These are phyloP conservation scores for Iris macrosiphon DNA, from an alignment of 106 monocot species.

Conservation along the genomic window DNA sequence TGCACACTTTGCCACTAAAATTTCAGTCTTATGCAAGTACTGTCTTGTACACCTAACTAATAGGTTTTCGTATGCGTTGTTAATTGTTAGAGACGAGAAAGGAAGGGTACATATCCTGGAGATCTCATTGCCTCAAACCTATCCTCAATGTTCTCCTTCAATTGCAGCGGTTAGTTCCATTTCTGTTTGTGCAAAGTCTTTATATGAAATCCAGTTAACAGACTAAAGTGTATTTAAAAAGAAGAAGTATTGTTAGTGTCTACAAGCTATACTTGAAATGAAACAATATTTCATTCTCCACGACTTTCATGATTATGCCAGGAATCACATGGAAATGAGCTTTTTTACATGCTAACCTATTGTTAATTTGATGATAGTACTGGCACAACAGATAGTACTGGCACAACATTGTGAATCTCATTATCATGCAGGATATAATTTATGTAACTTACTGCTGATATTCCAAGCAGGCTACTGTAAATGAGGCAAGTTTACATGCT, in stretches of 20 bases:
- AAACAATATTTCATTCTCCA: too few species aligned
- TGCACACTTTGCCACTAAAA: not conserved
- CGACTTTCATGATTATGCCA: too few species aligned
- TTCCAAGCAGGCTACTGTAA: too few species aligned
- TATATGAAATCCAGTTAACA: not conserved
- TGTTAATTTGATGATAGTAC: too few species aligned
- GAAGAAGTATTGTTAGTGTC: not conserved
- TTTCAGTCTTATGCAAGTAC: not conserved
- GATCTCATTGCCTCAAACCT: slow-evolving; percentile 39
- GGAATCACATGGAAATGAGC: too few species aligned
- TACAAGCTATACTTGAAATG: too few species aligned
- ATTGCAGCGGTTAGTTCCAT: slow-evolving; percentile 41
- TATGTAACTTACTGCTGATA: too few species aligned
- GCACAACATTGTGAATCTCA: too few species aligned
- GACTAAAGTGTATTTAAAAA: not conserved
- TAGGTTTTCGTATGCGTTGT: not conserved
- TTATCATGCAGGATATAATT: too few species aligned
- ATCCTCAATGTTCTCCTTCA: slow-evolving; percentile 47
- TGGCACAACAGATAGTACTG: too few species aligned
- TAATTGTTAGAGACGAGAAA: slow-evolving; percentile 34
- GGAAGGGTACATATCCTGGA: slow-evolving; percentile 34
- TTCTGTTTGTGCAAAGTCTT: not conserved
- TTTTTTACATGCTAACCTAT: too few species aligned
- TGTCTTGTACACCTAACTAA: not conserved
- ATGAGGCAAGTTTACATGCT: too few species aligned